Base-by-base conservation (phyloP, 371 early-diverging fungal species). In the Circinella minor region DNA sequence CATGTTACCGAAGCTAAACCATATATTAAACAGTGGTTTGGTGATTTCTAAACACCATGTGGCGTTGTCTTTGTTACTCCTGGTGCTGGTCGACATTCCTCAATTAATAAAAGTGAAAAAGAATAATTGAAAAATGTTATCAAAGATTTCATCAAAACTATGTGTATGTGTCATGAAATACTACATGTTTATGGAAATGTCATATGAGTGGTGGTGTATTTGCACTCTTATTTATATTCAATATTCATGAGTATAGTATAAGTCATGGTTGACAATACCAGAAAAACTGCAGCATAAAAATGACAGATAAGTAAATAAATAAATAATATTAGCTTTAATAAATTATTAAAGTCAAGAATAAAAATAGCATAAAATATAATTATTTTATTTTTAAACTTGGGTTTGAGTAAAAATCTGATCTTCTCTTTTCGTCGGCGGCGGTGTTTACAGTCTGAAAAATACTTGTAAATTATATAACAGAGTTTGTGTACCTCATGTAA, bases 1-100 rank as follows among this genome's bases (percentile, higher is more conserved):
- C 87, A 87, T 75, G 80, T 85, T 55, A 82, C 84, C 36, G 89
- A 89, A 69, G 84, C 86, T 0, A 51, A 86, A 39, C 75, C 71
- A 20, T 75, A 86, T 36, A 63, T 87, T 61, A 82, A 86, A 27
- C 76, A 79, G 65, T 75, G 83, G 62, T 72, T 87, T 61, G 63
- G 72, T 15, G 68, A 71, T n/a, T 64, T 82, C 14, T 74, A 77
- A 15, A 34, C 15, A 8, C 55, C 55, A 15, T 38, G 36, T 8
- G 48, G 39, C 49, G 65, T 39, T 69, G 75, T 54, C 54, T 75
- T 20, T 61, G 61, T 55, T 59, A 64, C n/a, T 66, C 83, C 55
- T 43, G 70, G 68, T 18, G 65, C 54, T 0, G 65, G 65, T n/a
- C 9, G 65, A 37, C 65, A 65, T 20, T 65, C 65, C 36, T 7